phyloP scores from a whole-genome alignment of 352 stramenopile genomes.

The Globisporangium paroecandrum region DNA sequence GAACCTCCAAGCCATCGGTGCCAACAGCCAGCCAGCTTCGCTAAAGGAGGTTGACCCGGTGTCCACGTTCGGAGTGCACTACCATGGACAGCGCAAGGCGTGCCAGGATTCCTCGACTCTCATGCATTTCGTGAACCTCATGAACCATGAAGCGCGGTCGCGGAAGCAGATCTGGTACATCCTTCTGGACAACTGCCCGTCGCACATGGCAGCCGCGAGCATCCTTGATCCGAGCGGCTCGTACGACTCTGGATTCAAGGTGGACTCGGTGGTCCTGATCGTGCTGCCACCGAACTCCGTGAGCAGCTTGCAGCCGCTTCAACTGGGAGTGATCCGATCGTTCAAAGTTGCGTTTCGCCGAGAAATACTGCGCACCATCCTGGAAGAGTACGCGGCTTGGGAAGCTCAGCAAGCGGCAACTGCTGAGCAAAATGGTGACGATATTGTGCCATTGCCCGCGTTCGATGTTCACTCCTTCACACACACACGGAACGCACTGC shows the following conservation, averaged over 20 bases:
- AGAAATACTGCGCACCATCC: constrained; percentile 50
- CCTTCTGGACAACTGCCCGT: constrained; percentile 59
- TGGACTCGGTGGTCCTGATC: constrained; percentile 63
- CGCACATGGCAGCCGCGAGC: constrained; percentile 60
- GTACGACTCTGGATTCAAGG: constrained; percentile 56
- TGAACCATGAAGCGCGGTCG: constrained; percentile 53
- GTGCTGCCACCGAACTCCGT: constrained; percentile 50
- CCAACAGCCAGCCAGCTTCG: constrained; percentile 31
- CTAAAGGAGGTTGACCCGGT: constrained; percentile 39
- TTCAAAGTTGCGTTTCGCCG: constrained; percentile 65
- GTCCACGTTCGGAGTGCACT: constrained; percentile 35
- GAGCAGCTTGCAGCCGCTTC: constrained; percentile 44
- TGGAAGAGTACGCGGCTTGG: constrained; percentile 25
- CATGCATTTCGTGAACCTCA: constrained; percentile 49
- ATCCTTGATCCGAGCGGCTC: constrained; percentile 55
- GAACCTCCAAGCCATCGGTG: constrained; percentile 54
- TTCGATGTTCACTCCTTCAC: constrained; percentile 49
- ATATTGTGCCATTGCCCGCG: not conserved
- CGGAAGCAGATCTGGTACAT: constrained; percentile 70
- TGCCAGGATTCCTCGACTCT: constrained; percentile 56
- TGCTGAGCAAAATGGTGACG: constrained; percentile 9
- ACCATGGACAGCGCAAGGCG: constrained; percentile 37
- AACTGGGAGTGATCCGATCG: constrained; percentile 47
- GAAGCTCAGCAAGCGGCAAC: constrained; percentile 6
- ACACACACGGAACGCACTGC: constrained; percentile 40